Evolutionary conservation across 441 rosid genomes (phyloP).

Genomic region (Hura crepitans): DNA sequence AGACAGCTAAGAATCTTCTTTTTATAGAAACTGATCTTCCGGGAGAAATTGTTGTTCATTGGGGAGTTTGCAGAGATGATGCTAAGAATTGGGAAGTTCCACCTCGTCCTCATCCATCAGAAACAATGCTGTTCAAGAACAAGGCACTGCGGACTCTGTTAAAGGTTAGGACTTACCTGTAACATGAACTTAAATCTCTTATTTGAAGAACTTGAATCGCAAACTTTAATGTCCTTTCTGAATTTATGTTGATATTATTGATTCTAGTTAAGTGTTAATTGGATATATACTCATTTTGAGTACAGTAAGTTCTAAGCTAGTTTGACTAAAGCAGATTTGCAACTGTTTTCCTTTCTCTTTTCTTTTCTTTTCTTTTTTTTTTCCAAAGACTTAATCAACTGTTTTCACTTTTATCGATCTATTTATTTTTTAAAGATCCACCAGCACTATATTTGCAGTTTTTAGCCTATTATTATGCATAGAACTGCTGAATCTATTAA

Average conservation of each 20-base stretch:
- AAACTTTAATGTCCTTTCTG: slow-evolving; percentile 14
- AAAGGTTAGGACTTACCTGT: slow-evolving; percentile 44
- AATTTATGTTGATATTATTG: slow-evolving; percentile 1
- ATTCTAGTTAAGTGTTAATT: slow-evolving; percentile 14
- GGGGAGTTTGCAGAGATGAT: slow-evolving; percentile 93
- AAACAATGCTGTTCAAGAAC: slow-evolving; percentile 60
- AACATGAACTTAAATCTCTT: slow-evolving; percentile 8
- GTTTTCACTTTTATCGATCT: slow-evolving; percentile 1
- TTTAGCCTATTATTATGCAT: background rate
- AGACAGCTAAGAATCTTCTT: slow-evolving; percentile 57
- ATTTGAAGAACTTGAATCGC: slow-evolving; percentile 8
- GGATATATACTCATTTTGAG: too few species aligned
- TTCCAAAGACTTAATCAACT: too few species aligned
- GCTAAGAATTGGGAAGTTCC: slow-evolving; percentile 80
- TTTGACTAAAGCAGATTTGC: background rate
- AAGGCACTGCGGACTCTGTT: slow-evolving; percentile 80
- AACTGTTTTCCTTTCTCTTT: slow-evolving; percentile 8
- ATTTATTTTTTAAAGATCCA: background rate
- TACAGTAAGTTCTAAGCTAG: slow-evolving; percentile 2
- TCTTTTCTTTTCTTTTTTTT: too few species aligned
- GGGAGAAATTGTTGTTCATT: slow-evolving; percentile 80
- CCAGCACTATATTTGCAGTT: background rate
- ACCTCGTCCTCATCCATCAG: slow-evolving; percentile 71
- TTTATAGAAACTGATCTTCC: slow-evolving; percentile 73
- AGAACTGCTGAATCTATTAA: background rate